Percentiles rank a stretch among this genome's conserved stretches.
Conservation (phyloP, 1,284 basidiomycete genomes). For the Ustilago hordei region DNA sequence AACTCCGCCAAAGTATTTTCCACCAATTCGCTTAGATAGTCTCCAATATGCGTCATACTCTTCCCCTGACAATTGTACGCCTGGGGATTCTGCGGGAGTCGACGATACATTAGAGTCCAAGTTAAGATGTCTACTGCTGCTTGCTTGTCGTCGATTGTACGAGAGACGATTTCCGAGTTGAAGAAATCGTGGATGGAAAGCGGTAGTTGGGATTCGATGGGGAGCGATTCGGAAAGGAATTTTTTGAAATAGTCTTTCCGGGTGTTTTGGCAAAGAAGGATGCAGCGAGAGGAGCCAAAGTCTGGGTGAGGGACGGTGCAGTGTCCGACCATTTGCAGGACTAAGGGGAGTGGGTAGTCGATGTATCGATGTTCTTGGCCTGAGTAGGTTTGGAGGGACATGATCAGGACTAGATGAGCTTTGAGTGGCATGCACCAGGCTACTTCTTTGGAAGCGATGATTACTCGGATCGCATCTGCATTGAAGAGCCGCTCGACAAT, state of each 20-base stretch:
- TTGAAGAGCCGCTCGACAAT: conserved; percentile 94
- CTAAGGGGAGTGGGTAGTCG: conserved; percentile 96
- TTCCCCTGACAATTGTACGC: conserved; percentile 67
- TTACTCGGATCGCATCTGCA: conserved; percentile 91
- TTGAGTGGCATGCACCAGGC: conserved; percentile 94
- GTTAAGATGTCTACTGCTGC: conserved; percentile 80
- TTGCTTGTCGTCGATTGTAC: conserved; percentile 83
- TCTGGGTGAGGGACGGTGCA: conserved; percentile 81
- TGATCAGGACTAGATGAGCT: conserved; percentile 96
- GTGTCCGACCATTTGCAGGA: conserved; percentile 98
- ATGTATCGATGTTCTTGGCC: conserved; percentile 78
- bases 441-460: conserved; percentile 94
- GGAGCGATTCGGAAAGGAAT: conserved; percentile 95
- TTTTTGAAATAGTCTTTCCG: conserved; percentile 98
- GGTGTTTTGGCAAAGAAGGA: conserved; percentile 96
- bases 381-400: conserved; percentile 96
- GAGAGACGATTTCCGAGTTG: conserved; percentile 96
- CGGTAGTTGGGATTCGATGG: conserved; percentile 82
- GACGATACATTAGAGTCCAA: conserved; percentile 95
- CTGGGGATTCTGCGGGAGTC: conserved; percentile 86
- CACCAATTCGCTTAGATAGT: conserved; percentile 85
- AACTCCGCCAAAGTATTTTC: conserved; percentile 92
- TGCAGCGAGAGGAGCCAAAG: conserved; percentile 80
- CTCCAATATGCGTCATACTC: conserved; percentile 64
- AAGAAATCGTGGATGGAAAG: conserved; percentile 88